Evolutionary conservation across 495 filamentous ascomycete genomes (phyloP).

Genomic region (Neurospora intermedia): DNA sequence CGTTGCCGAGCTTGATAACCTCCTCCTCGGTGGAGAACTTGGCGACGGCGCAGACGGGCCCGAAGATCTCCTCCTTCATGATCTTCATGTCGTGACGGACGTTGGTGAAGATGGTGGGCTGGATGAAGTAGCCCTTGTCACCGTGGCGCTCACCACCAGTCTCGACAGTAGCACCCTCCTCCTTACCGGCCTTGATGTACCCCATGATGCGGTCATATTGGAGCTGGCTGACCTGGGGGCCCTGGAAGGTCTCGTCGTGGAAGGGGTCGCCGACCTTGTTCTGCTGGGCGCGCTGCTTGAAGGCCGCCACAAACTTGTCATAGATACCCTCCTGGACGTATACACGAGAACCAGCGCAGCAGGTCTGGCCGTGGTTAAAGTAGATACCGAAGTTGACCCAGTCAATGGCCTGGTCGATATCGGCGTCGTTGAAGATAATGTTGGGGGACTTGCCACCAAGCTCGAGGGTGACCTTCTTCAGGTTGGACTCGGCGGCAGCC

Average conservation of each 20-base stretch:
- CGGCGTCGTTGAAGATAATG: conserved; percentile 92
- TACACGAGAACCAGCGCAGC: conserved; percentile 91
- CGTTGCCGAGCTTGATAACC: conserved; percentile 70
- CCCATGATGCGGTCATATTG: conserved; percentile 98
- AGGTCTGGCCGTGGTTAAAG: conserved; percentile 98
- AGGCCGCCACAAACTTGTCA: conserved; percentile 81
- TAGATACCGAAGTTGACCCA: conserved; percentile 99
- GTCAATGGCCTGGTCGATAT: conserved; percentile 90
- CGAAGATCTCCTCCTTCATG: conserved; percentile 97
- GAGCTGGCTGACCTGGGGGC: conserved; percentile 87
- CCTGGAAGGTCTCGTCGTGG: conserved; percentile 81
- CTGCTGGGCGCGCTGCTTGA: conserved; percentile 72
- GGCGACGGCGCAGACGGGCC: conserved; percentile 83
- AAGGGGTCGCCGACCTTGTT: conserved; percentile 95
- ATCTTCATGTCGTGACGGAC: conserved; percentile 93
- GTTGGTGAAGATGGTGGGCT: conserved; percentile 93
- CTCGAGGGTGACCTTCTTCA: conserved; percentile 99
- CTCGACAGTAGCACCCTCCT: conserved; percentile 75
- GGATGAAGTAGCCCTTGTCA: conserved; percentile 88
- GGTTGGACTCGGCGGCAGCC: conserved; percentile 84
- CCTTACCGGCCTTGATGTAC: conserved; percentile 88
- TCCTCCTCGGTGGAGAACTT: conserved; percentile 91
- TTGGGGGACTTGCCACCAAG: conserved; percentile 97
- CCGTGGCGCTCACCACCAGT: conserved; percentile 83
- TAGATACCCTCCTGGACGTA: conserved; percentile 95